Base-by-base conservation (phyloP, 257 asterid species). In the Gentiana dahurica region DNA sequence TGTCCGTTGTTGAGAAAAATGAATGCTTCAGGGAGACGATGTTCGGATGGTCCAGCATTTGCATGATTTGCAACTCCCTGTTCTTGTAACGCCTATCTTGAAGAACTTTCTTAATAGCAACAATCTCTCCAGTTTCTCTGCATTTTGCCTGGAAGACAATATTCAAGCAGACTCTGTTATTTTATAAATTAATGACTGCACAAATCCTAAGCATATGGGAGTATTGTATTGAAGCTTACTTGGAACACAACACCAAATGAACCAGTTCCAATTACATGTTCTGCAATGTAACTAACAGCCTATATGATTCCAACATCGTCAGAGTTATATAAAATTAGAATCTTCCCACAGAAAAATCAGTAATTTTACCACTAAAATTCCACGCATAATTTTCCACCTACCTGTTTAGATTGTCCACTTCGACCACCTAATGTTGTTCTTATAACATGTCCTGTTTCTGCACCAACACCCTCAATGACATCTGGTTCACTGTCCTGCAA, bases 31-130 rank as follows among this genome's bases (percentile, higher is more conserved):
- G 88, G 64, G 88, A 85, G 60, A 90, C 95, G 59, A 86, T 71
- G 72, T 90, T 90, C 47, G 97, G 97, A 80, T 90, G 97, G 68
- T 90, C 97, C 82, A 90, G 75, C 97, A 84, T 86, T 68, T 90
- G 95, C 97, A 90, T 82, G 60, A 90, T 90, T 80, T 86, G 95
- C 80, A 89, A 75, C 72, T 89, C 97, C 69, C 97, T 80, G 73
- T 89, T 89, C 79, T 89, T 89, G 81, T 86, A 89, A 57, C 97
- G 95, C 71, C 86, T 89, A 75, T 89, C 97, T 81, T 89, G 97
- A 74, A 89, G 95, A 76, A 89, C 97, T 75, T 89, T 89, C 71
- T 89, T 89, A 66, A 89, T 89, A 62, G 97, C 97, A 72, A 90
- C 85, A 71, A 90, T 84, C 75, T 90, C 97, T 68, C 95, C 95